Percentiles rank a stretch among this genome's conserved stretches.
Evolutionary conservation across 1,284 basidiomycete species (phyloP).

Genomic region (Cryptococcus hybrid): DNA sequence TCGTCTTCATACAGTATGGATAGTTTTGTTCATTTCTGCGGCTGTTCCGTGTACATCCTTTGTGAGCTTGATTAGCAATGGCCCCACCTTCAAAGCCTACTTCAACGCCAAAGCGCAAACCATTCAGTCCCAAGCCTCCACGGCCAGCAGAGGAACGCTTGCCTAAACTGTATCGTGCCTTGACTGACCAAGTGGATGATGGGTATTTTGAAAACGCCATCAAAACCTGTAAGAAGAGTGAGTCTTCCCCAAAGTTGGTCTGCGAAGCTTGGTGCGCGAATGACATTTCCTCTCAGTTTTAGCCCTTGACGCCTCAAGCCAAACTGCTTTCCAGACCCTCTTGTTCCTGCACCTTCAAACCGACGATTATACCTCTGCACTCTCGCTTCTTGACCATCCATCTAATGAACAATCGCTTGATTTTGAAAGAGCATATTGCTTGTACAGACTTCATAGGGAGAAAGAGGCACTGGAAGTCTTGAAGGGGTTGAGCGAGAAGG

Average conservation of each 20-base stretch:
- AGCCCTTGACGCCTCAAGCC: slow-evolving; percentile 63
- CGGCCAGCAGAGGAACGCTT: slow-evolving; percentile 60
- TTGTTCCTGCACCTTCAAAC: slow-evolving; percentile 78
- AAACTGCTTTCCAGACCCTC: slow-evolving; percentile 72
- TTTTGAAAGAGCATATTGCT: slow-evolving; percentile 75
- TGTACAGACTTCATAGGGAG: slow-evolving; percentile 75
- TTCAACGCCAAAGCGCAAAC: slow-evolving; percentile 2
- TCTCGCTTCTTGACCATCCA: slow-evolving; percentile 47
- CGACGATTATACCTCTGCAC: slow-evolving; percentile 58
- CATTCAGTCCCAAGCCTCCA: slow-evolving; percentile 55
- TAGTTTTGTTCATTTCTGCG: too few species aligned
- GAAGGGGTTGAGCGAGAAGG: slow-evolving; percentile 53
- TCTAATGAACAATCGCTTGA: slow-evolving; percentile 10
- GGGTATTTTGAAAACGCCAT: slow-evolving; percentile 75
- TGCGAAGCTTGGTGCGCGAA: neutral
- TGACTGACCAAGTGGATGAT: slow-evolving; percentile 79
- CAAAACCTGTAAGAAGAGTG: slow-evolving; percentile 86
- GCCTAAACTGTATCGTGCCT: slow-evolving; percentile 69
- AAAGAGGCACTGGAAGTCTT: slow-evolving; percentile 62
- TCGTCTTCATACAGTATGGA: too few species aligned
- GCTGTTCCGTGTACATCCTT: too few species aligned
- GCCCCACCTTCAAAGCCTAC: too few species aligned
- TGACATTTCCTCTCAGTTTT: slow-evolving; percentile 58
- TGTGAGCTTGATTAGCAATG: too few species aligned
- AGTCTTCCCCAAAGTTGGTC: slow-evolving; percentile 31